Conservation (phyloP, 495 filamentous ascomycete species). For the Parathielavia appendiculata region DNA sequence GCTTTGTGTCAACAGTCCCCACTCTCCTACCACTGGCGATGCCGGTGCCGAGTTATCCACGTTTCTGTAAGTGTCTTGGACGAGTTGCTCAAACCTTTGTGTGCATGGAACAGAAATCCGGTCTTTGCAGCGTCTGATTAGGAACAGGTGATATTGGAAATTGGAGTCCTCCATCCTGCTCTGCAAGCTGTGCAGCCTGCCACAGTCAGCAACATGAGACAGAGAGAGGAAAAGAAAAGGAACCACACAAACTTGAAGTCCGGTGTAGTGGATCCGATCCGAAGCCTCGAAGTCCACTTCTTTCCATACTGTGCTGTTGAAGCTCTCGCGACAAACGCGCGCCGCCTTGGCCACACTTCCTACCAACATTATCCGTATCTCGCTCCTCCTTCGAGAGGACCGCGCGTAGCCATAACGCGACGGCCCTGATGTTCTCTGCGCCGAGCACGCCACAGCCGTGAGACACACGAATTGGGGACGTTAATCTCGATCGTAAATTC, state of each 20-base stretch:
- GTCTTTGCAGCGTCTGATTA: too few relatives aligned
- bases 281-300: neutral
- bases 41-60: too few relatives aligned
- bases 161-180: too few relatives aligned
- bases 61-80: too few relatives aligned
- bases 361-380: neutral
- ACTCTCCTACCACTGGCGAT: too few relatives aligned
- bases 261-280: neutral
- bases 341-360: neutral
- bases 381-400: neutral
- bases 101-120: too few relatives aligned
- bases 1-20: too few relatives aligned
- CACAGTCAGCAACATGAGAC: too few relatives aligned
- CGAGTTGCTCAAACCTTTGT: too few relatives aligned
- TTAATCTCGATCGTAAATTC: neutral
- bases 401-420: neutral
- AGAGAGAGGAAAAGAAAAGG: neutral
- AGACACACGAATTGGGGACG: neutral
- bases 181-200: too few relatives aligned
- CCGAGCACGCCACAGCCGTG: neutral
- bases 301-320: constrained; percentile 3
- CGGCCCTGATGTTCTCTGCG: neutral
- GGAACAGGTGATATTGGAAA: too few relatives aligned
- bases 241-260: too few relatives aligned
- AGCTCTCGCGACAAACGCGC: neutral